These are phyloP conservation scores for Aspergillus homomorphus DNA, from an alignment of 495 filamentous ascomycete species.

Conservation along the genomic window DNA sequence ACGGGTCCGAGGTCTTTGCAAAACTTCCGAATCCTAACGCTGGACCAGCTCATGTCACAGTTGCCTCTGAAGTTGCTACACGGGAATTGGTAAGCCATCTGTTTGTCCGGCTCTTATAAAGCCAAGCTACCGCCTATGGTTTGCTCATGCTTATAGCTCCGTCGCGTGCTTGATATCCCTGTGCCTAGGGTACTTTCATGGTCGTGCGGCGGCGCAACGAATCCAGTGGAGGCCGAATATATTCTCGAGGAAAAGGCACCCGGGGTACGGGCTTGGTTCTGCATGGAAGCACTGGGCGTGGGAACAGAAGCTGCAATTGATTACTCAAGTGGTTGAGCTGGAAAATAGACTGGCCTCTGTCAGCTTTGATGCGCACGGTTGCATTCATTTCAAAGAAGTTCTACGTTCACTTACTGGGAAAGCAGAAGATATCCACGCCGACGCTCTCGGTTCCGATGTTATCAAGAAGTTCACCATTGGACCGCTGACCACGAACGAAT, in stretches of 20 bases:
- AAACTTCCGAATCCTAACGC: conserved; percentile 37
- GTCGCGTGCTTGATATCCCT: conserved; percentile 32
- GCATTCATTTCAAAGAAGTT: conserved; percentile 41
- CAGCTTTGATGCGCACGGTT: conserved; percentile 36
- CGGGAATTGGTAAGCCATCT: conserved; percentile 29
- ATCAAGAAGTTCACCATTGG: conserved; percentile 29
- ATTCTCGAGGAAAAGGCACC: conserved; percentile 40
- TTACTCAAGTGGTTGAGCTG: conserved; percentile 36
- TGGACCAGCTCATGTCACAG: conserved; percentile 24
- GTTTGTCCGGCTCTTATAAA: background rate
- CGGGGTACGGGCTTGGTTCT: conserved; percentile 32
- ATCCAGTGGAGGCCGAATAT: conserved; percentile 34
- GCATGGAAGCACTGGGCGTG: conserved; percentile 34
- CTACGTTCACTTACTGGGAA: conserved; percentile 23
- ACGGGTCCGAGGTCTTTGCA: conserved; percentile 36
- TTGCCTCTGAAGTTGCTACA: conserved; percentile 37
- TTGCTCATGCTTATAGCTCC: conserved; percentile 27
- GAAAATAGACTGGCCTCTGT: conserved; percentile 34
- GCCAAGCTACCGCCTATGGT: background rate
- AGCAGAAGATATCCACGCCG: conserved; percentile 19
- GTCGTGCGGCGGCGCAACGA: conserved; percentile 30
- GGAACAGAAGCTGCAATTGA: conserved; percentile 28
- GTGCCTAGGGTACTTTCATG: conserved; percentile 33
- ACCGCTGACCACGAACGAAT: conserved; percentile 17
- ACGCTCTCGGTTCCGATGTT: background rate